Conservation (phyloP, 306 rosid genomes). For the Echinosophora koreensis region DNA sequence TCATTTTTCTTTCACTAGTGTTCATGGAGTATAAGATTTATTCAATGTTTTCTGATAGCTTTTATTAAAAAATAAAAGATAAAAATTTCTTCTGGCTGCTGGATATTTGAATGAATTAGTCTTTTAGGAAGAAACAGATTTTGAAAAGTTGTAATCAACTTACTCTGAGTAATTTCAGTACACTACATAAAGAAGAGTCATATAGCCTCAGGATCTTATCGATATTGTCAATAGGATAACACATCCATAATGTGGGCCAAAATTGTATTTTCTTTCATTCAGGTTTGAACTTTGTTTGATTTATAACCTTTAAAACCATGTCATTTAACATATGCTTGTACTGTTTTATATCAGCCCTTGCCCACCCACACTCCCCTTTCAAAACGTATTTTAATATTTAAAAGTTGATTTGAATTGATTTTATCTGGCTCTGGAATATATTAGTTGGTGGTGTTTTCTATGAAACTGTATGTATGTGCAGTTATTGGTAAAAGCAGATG, state of each 20-base stretch:
- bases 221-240: background rate
- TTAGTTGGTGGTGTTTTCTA: too few species aligned
- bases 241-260: background rate
- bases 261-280: too few species aligned
- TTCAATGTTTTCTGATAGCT: background rate
- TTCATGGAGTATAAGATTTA: background rate
- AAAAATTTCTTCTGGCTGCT: constrained; percentile 1
- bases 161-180: background rate
- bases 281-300: too few species aligned
- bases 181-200: background rate
- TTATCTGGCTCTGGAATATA: too few species aligned
- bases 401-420: too few species aligned
- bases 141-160: constrained; percentile 13
- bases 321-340: too few species aligned
- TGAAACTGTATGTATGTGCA: too few species aligned
- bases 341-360: too few species aligned
- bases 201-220: background rate
- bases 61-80: background rate
- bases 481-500: too few species aligned
- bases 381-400: too few species aligned
- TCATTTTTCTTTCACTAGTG: background rate
- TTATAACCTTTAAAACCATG: too few species aligned
- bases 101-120: constrained; percentile 24
- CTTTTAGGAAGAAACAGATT: constrained; percentile 16
- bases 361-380: too few species aligned